Conservation (phyloP, 1,284 basidiomycete genomes). For the Apiotrichum sp. region DNA sequence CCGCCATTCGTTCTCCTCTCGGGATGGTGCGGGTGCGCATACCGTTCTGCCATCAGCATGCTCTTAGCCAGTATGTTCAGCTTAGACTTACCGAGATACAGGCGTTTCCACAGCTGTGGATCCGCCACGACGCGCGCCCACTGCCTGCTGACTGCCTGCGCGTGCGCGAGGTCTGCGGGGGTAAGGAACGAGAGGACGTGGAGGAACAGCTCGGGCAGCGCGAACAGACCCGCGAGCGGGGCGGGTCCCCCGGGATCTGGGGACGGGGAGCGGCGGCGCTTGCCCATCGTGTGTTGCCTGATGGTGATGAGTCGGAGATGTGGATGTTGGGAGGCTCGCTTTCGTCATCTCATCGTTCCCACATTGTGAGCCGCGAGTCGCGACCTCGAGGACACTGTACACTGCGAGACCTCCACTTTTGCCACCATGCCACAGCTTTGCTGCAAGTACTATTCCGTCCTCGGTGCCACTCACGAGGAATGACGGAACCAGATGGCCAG, state of each 20-base stretch:
- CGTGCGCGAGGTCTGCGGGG: constrained; percentile 31
- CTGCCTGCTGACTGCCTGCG: constrained; percentile 37
- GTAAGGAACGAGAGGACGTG: constrained; percentile 40
- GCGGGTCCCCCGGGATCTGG: background rate
- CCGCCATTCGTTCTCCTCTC: constrained; percentile 19
- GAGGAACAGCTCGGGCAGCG: constrained; percentile 44
- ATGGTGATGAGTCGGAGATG: background rate
- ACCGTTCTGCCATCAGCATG: constrained; percentile 22
- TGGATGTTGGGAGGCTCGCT: background rate
- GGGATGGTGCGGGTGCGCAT: constrained; percentile 44
- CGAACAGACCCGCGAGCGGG: constrained; percentile 27
- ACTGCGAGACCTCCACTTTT: too few species aligned
- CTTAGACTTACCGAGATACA: constrained; percentile 34
- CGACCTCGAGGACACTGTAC: too few species aligned
- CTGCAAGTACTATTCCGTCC: too few species aligned
- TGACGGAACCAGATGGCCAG: too few species aligned
- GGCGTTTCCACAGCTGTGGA: constrained; percentile 43
- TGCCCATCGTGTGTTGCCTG: constrained; percentile 4
- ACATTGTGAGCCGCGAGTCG: too few species aligned
- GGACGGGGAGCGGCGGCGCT: constrained; percentile 13
- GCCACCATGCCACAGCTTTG: too few species aligned
- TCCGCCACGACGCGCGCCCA: constrained; percentile 42
- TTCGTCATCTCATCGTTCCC: too few species aligned
- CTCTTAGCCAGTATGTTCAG: background rate
- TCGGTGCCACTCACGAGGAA: too few species aligned